These are phyloP conservation scores for Suillus tomentosus DNA, from an alignment of 768 basidiomycete species.

Conservation along the genomic window DNA sequence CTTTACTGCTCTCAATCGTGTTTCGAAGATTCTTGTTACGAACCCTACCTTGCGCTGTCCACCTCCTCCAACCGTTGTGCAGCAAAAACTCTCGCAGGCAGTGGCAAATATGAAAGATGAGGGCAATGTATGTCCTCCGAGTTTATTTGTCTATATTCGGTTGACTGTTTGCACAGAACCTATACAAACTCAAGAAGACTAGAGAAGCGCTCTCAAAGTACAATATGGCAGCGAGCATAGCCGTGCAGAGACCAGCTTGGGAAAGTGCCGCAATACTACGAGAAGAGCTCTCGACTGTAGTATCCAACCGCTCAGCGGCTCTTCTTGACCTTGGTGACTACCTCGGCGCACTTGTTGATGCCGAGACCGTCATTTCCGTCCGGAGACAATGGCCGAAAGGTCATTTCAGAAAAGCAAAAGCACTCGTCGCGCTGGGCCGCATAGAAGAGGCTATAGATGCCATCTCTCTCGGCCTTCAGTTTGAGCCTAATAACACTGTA, in stretches of 20 bases:
- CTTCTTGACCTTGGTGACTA: slow-evolving; percentile 76
- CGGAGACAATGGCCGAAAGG: slow-evolving; percentile 94
- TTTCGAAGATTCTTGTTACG: slow-evolving; percentile 66
- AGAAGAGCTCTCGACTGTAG: slow-evolving; percentile 86
- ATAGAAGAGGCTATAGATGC: slow-evolving; percentile 81
- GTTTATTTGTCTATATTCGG: slow-evolving; percentile 10
- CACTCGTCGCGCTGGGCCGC: slow-evolving; percentile 70
- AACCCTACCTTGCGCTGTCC: slow-evolving; percentile 76
- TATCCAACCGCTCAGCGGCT: slow-evolving; percentile 93
- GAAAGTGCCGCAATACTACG: slow-evolving; percentile 80
- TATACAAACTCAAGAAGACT: slow-evolving; percentile 78
- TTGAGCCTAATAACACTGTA: slow-evolving; percentile 71
- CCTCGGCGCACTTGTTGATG: slow-evolving; percentile 80
- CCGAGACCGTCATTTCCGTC: slow-evolving; percentile 84
- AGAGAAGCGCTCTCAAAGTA: slow-evolving; percentile 77
- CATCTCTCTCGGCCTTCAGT: slow-evolving; percentile 79
- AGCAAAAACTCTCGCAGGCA: slow-evolving; percentile 71
- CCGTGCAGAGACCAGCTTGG: slow-evolving; percentile 85
- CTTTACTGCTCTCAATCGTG: slow-evolving; percentile 73
- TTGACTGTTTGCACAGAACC: slow-evolving; percentile 48
- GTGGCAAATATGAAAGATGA: slow-evolving; percentile 87
- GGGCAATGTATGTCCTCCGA: slow-evolving; percentile 69
- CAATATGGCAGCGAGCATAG: slow-evolving; percentile 73
- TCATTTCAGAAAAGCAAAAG: slow-evolving; percentile 92
- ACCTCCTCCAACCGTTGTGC: slow-evolving; percentile 77